phyloP scores from a whole-genome alignment of 106 monocot species.

The Allium fistulosum region DNA sequence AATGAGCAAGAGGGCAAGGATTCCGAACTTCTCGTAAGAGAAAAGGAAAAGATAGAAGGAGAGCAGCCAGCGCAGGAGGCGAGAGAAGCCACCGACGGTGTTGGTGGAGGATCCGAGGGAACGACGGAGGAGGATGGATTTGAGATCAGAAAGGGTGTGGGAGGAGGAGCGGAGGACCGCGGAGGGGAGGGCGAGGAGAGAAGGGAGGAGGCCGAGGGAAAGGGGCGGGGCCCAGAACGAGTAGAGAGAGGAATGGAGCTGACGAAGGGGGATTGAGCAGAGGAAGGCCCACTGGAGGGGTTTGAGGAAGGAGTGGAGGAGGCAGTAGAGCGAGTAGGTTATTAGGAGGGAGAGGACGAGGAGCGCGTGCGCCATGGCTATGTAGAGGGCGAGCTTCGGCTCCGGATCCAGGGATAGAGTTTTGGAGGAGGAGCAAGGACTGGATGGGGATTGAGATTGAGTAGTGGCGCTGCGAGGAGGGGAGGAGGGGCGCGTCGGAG shows the following conservation, averaged over 20 bases:
- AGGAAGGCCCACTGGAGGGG: conserved; percentile 78
- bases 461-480: background rate
- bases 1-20: conserved; percentile 9
- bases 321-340: conserved; percentile 59
- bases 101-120: background rate
- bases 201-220: conserved; percentile 29
- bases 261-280: conserved; percentile 82
- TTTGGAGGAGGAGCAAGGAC: background rate
- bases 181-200: conserved; percentile 57
- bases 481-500: conserved; percentile 10
- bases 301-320: conserved; percentile 71
- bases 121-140: conserved; percentile 29
- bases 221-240: conserved; percentile 69
- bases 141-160: conserved; percentile 46
- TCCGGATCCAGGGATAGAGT: conserved; percentile 3
- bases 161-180: conserved; percentile 50
- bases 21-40: conserved; percentile 23
- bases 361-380: conserved; percentile 81
- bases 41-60: conserved; percentile 37
- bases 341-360: conserved; percentile 53
- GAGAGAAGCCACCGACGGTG: conserved; percentile 22
- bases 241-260: conserved; percentile 41
- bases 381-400: conserved; percentile 59
- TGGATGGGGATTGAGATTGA: background rate
- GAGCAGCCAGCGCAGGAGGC: conserved; percentile 48